A percentile compares a stretch with the other conserved stretches of the same genome.
Conservation (phyloP, 768 basidiomycete genomes). For the Cyclocybe cylindracea region DNA sequence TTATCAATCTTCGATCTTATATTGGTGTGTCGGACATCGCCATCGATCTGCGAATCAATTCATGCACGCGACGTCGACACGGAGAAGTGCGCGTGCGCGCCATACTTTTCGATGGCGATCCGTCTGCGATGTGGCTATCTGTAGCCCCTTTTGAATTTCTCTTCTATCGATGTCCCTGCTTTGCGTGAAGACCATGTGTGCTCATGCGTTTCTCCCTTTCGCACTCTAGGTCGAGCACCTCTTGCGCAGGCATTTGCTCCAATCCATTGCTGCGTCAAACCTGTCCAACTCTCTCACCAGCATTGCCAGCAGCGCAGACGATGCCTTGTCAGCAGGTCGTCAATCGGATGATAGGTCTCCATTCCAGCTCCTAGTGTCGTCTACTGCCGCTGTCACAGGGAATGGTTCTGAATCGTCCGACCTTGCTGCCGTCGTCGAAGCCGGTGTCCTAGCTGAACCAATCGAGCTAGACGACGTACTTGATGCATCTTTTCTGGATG, state of each 20-base stretch:
- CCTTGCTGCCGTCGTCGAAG: slow-evolving; percentile 9
- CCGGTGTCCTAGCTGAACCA: slow-evolving; percentile 35
- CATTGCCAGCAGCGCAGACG: slow-evolving; percentile 9
- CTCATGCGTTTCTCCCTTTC: slow-evolving; percentile 13
- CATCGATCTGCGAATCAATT: too few relatives aligned
- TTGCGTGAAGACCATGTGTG: slow-evolving; percentile 3
- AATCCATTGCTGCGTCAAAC: slow-evolving; percentile 16
- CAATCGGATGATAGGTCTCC: slow-evolving; percentile 12
- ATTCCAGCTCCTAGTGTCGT: slow-evolving; percentile 14
- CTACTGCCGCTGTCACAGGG: slow-evolving; percentile 9
- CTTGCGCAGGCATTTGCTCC: slow-evolving; percentile 31
- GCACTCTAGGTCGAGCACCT: slow-evolving; percentile 36
- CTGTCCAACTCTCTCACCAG: slow-evolving; percentile 10
- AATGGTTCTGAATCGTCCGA: slow-evolving; percentile 8
- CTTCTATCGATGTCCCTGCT: slow-evolving; percentile 2
- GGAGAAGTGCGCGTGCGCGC: too few relatives aligned
- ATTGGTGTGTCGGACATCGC: background rate
- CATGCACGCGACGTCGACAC: too few relatives aligned
- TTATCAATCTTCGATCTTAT: background rate
- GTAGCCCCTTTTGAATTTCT: too few relatives aligned
- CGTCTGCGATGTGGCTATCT: too few relatives aligned
- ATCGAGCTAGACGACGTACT: slow-evolving; percentile 77
- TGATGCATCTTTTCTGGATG: slow-evolving; percentile 70
- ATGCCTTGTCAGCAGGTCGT: slow-evolving; percentile 1
- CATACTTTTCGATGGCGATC: too few relatives aligned